These are phyloP conservation scores for Conidiobolus incongruus DNA, from an alignment of 371 early-diverging fungal genomes.

Conservation along the genomic window DNA sequence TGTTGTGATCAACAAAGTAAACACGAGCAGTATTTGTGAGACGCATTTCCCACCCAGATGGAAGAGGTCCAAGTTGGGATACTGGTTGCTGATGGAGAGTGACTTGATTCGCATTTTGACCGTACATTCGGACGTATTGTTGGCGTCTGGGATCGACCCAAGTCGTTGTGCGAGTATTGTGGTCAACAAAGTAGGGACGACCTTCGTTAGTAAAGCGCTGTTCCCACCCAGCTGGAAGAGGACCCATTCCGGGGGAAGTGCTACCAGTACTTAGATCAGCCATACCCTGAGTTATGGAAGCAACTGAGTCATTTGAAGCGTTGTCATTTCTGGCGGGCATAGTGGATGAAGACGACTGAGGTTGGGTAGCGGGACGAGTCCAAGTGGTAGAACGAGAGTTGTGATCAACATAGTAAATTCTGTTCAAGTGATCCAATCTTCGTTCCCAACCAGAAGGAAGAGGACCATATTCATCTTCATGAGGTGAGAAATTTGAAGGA, in stretches of 20 bases:
- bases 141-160: conserved; percentile 81
- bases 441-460: conserved; percentile 52
- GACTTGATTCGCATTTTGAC: conserved; percentile 27
- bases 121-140: conserved; percentile 25
- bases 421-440: conserved; percentile 34
- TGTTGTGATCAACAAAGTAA: conserved; percentile 87
- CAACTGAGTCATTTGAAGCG: neutral
- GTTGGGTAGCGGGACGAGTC: conserved; percentile 24
- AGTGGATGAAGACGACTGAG: neutral
- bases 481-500: conserved; percentile 13
- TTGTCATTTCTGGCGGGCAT: conserved; percentile 5
- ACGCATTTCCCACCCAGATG: conserved; percentile 96
- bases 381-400: conserved; percentile 43
- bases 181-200: conserved; percentile 89
- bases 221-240: conserved; percentile 91
- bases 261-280: conserved; percentile 20
- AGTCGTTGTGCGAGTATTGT: conserved; percentile 88
- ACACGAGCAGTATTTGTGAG: conserved; percentile 74
- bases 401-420: conserved; percentile 51
- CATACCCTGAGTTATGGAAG: conserved; percentile 10
- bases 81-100: conserved; percentile 44
- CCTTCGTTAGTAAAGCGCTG: conserved; percentile 76
- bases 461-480: conserved; percentile 33
- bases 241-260: conserved; percentile 49
- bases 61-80: conserved; percentile 63